phyloP scores from a whole-genome alignment of 2,329 filamentous ascomycete genomes.

The Colletotrichum sp. region DNA sequence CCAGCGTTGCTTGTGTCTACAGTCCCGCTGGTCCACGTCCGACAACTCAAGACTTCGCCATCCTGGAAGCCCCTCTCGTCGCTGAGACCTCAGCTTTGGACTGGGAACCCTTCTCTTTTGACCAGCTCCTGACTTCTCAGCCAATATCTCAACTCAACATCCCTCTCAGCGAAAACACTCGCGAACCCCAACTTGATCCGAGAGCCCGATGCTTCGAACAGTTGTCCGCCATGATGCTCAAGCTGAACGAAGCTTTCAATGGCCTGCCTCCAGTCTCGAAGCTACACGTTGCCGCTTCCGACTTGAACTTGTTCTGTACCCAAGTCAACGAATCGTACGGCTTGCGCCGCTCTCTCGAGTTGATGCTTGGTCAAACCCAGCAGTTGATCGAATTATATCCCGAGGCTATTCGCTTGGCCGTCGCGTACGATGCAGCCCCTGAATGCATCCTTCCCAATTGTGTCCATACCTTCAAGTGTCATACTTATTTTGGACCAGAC shows the following conservation, averaged over 20 bases:
- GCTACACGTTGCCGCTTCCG: slow-evolving; percentile 26
- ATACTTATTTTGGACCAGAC: background rate
- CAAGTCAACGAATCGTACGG: slow-evolving; percentile 28
- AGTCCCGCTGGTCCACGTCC: slow-evolving; percentile 36
- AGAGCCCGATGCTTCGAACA: background rate
- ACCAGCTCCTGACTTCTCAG: background rate
- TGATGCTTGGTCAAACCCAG: slow-evolving; percentile 38
- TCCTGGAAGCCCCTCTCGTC: background rate
- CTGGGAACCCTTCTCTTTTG: slow-evolving; percentile 7
- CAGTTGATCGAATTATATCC: slow-evolving; percentile 41
- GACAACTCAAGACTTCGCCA: slow-evolving; percentile 27
- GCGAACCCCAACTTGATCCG: background rate
- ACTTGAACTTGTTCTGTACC: slow-evolving; percentile 27
- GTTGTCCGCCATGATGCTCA: background rate
- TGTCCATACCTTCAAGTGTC: slow-evolving; percentile 30
- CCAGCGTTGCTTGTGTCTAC: slow-evolving; percentile 44
- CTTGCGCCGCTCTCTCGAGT: slow-evolving; percentile 34
- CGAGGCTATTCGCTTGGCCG: slow-evolving; percentile 26
- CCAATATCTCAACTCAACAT: background rate
- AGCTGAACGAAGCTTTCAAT: background rate
- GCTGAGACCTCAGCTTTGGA: background rate
- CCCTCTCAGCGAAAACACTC: background rate
- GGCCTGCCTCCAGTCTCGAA: background rate
- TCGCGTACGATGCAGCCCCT: background rate
- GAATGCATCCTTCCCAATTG: slow-evolving; percentile 37